Evolutionary conservation across 768 basidiomycete species (phyloP), one percentile per base, ranked within the genome.

Genomic region (Sporobolomyces pararoseus): DNA sequence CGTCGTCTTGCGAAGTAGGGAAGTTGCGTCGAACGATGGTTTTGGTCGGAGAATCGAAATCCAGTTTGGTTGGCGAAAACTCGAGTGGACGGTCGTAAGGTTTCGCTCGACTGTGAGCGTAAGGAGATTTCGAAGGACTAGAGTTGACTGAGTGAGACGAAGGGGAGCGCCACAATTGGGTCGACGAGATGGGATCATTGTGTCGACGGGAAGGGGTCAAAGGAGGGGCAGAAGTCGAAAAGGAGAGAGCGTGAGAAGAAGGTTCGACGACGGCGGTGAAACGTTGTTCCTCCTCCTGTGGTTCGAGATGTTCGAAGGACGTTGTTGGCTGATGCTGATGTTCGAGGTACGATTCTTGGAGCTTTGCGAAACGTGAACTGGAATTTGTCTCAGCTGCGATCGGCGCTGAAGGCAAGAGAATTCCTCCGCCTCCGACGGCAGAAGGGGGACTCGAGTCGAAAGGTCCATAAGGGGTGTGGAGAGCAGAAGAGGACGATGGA

Each of bases 121-220:
- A 70, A 2, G 68, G 68, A 3, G 68, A 70, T 12, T 58, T 57
- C 0, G n/a, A 23, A 3, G 68, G 62, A 23, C 42, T 60, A 31
- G 68, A 64, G 5, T 16, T 37, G 50, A 50, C 34, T 1, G 63
- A 51, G 29, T 58, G 44, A 3, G 51, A 39, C 39, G 68, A 64
- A 7, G 68, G 68, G 0, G 68, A 70, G 16, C 68, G 68, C 51
- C 62, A 70, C 4, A 70, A 50, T 27, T 70, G 68, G 21, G 59
- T 34, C 17, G 59, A 29, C 4, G 68, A 35, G 25, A 58, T 23
- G 39, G 68, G 47, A 25, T 32, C 34, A 21, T 47, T 31, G 0
- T 46, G 49, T 35, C 68, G 62, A 9, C 37, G 35, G 7, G 52
- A 29, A 49, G 63, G 63, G 0, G 67, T 68, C 7, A 49, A 39